Conservation (phyloP, 2,329 filamentous ascomycete species). For the Fusarium agapanthi region DNA sequence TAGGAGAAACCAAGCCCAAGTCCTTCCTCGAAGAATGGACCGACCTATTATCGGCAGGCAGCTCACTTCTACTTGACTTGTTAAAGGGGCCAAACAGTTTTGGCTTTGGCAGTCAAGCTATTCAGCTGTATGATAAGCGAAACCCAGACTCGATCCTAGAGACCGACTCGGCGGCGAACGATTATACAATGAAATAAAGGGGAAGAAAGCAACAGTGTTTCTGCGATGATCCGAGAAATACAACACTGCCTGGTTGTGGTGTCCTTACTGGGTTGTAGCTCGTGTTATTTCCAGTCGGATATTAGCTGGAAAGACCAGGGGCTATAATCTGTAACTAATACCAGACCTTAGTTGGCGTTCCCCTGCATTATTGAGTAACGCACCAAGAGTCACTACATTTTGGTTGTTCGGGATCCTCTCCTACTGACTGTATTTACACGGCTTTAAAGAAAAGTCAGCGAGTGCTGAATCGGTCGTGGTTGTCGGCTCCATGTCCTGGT, state of each 20-base stretch:
- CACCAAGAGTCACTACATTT: neutral
- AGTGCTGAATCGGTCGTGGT: conserved; percentile 11
- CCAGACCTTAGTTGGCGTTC: neutral
- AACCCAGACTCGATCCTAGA: neutral
- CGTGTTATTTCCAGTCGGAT: neutral
- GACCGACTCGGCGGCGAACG: neutral
- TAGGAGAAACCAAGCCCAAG: neutral
- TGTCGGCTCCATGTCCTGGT: neutral
- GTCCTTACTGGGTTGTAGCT: too few species aligned
- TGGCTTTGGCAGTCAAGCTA: neutral
- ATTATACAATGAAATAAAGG: neutral
- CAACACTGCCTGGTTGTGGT: neutral
- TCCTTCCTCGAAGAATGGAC: neutral
- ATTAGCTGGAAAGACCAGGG: neutral
- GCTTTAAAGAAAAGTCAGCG: neutral
- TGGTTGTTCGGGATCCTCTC: too few species aligned
- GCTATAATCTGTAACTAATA: too few species aligned
- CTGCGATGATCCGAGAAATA: neutral
- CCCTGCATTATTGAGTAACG: neutral
- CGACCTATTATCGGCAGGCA: neutral
- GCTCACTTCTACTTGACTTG: neutral
- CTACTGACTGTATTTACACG: neutral
- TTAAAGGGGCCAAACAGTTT: neutral
- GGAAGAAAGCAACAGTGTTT: neutral
- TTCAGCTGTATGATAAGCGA: neutral